A percentile compares a stretch with the other conserved stretches of the same genome.
Conservation (phyloP, 2,329 filamentous ascomycete genomes). For the Aspergillus tamarii region DNA sequence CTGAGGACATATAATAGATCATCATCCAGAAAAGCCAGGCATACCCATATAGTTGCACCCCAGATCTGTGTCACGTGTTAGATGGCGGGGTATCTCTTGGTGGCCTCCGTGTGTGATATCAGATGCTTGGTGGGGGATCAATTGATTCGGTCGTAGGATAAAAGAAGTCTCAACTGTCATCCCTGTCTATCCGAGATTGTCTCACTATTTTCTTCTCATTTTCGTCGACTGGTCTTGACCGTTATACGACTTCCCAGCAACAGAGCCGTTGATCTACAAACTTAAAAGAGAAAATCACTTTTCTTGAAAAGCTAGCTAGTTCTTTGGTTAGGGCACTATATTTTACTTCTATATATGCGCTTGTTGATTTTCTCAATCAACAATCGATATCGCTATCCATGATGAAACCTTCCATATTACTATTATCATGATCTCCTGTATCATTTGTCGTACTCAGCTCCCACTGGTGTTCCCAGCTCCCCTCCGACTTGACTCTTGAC, state of each 20-base stretch:
- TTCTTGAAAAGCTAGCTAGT: not conserved
- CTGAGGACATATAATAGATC: not conserved
- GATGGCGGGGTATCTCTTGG: conserved; percentile 17
- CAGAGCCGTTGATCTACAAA: not conserved
- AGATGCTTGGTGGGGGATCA: not conserved
- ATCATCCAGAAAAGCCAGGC: not conserved
- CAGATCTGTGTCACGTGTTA: conserved; percentile 15
- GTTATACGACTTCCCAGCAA: not conserved
- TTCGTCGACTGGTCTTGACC: not conserved
- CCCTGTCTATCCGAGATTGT: not conserved
- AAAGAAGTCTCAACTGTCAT: not conserved
- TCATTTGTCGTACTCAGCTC: not conserved
- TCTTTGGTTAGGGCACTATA: not conserved
- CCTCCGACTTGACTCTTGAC: not conserved
- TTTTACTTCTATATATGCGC: not conserved
- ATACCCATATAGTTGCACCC: not conserved
- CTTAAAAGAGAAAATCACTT: not conserved
- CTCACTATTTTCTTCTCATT: not conserved
- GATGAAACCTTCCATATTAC: not conserved
- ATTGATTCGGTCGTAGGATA: not conserved
- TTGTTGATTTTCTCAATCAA: not conserved
- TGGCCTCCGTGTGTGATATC: not conserved
- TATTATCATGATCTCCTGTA: not conserved
- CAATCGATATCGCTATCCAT: not conserved
- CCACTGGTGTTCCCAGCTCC: no score